Base-by-base conservation (phyloP, 176 grass and related monocot species). In the Puya raimondii region DNA sequence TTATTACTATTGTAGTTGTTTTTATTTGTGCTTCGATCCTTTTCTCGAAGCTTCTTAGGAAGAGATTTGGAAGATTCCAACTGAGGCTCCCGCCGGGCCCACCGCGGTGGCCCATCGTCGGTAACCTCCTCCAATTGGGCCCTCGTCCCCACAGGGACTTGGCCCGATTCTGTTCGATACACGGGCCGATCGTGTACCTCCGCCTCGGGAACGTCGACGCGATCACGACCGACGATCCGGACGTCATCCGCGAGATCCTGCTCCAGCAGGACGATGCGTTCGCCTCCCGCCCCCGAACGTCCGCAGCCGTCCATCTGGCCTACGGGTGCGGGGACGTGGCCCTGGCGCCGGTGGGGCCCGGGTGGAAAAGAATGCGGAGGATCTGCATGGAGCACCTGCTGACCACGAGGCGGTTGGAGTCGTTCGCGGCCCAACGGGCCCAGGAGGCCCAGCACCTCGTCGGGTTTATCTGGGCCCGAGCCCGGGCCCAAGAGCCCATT, bases 351-450 rank as follows among this genome's bases (percentile, higher is more conserved):
- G 17, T 97, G 33, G 93, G 93, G 51, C 84, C 89, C 25, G 83
- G 82, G 29, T 92, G 93, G 93, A 97, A 90, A 80, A 79, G 89
- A 66, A 87, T 90, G 86, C 76, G 93, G 67, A 84, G 89, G 67
- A 88, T 85, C 57, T 97, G 86, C 74, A 88, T 92, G 81, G 93
- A 90, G 80, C 93, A 96, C 75, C 20, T 97, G 71, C 80, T 97
- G 76, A 92, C 89, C 9, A 91, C 89, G 65, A 92, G 49, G 71
- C 76, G 84, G 20, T 68, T 90, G 0, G 86, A 97, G 50, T 90
- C 93, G 10, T 97, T 97, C 9, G 68, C 86, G 23, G 48, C 79
- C 69, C 86, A 92, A 64, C 79, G 93, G 33, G 77, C 81, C 5
- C 21, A 77, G 22, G 93, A 92, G 74, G 86, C 86, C 9, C 76